These are phyloP conservation scores for Micractinium conductrix DNA, from an alignment of 139 green algal species.

Conservation along the genomic window DNA sequence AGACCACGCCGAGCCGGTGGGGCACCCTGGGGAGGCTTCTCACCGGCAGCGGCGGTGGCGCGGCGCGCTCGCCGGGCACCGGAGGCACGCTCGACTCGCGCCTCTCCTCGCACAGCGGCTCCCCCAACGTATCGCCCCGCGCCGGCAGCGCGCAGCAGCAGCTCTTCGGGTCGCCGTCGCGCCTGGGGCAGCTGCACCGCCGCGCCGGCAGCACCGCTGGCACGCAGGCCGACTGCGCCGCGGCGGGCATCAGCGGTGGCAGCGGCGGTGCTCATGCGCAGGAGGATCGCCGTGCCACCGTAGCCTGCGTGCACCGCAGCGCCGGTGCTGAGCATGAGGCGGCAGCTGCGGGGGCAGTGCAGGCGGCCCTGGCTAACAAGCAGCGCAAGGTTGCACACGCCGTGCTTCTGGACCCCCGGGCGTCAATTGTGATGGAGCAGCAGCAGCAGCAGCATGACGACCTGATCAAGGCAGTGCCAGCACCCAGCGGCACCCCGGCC, in stretches of 20 bases:
- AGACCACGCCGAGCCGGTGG: slow-evolving; percentile 1
- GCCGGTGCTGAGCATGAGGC: background rate
- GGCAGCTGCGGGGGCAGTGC: background rate
- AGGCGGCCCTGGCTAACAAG: background rate
- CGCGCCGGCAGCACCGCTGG: background rate
- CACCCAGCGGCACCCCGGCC: no score
- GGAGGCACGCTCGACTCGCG: background rate
- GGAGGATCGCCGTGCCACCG: background rate
- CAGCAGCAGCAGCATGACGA: background rate
- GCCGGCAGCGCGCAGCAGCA: background rate
- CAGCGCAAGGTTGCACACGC: background rate
- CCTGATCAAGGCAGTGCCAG: no score
- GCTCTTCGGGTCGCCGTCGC: slow-evolving; percentile 15
- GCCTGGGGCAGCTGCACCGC: background rate
- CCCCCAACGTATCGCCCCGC: background rate
- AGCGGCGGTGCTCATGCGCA: no score
- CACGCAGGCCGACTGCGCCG: background rate
- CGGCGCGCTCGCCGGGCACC: background rate
- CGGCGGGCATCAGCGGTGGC: background rate
- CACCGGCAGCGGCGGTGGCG: background rate
- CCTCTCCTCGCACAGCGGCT: background rate
- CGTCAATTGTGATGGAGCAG: background rate
- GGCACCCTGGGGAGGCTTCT: background rate
- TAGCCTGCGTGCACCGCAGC: background rate
- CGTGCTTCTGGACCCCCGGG: background rate